phyloP scores from a whole-genome alignment of 2,329 filamentous ascomycete species.

The Ceratocystis colombiana region DNA sequence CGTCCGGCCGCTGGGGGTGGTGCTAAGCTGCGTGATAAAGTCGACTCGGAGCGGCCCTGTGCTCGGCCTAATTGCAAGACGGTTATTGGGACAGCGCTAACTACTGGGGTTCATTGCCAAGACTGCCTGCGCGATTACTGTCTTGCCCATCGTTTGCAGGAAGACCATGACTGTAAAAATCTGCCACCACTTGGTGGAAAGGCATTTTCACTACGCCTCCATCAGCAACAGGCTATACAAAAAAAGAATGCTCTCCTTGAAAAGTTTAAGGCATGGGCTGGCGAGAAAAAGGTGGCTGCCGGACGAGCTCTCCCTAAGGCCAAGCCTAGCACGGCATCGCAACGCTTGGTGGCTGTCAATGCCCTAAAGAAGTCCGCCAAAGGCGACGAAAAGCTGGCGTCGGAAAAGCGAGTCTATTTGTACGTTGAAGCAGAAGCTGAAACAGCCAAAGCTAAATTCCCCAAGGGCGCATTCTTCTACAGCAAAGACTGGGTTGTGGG shows the following conservation, averaged over 20 bases:
- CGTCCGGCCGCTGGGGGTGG: constrained; percentile 46
- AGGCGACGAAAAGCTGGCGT: constrained; percentile 70
- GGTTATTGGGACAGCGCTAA: constrained; percentile 56
- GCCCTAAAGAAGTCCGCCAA: constrained; percentile 78
- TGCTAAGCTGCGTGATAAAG: constrained; percentile 44
- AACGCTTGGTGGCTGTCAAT: constrained; percentile 59
- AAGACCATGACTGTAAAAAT: constrained; percentile 78
- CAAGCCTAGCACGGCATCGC: constrained; percentile 52
- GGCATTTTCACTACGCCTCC: constrained; percentile 34
- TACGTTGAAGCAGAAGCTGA: constrained; percentile 84
- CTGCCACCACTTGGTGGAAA: constrained; percentile 44
- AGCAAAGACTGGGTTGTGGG: constrained; percentile 84
- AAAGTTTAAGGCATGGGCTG: constrained; percentile 69
- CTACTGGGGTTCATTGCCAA: constrained; percentile 59
- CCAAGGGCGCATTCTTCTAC: constrained; percentile 72
- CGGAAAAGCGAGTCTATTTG: constrained; percentile 80
- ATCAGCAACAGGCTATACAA: constrained; percentile 50
- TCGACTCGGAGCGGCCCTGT: constrained; percentile 54
- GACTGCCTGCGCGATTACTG: constrained; percentile 66
- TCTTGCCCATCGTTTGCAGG: constrained; percentile 62
- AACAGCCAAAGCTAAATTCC: constrained; percentile 72
- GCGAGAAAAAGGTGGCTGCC: constrained; percentile 58
- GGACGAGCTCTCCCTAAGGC: constrained; percentile 50
- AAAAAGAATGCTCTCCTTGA: constrained; percentile 62
- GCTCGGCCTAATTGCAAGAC: constrained; percentile 57